phyloP scores from a whole-genome alignment of 2,329 filamentous ascomycete genomes.

The Fusarium duplospermum region DNA sequence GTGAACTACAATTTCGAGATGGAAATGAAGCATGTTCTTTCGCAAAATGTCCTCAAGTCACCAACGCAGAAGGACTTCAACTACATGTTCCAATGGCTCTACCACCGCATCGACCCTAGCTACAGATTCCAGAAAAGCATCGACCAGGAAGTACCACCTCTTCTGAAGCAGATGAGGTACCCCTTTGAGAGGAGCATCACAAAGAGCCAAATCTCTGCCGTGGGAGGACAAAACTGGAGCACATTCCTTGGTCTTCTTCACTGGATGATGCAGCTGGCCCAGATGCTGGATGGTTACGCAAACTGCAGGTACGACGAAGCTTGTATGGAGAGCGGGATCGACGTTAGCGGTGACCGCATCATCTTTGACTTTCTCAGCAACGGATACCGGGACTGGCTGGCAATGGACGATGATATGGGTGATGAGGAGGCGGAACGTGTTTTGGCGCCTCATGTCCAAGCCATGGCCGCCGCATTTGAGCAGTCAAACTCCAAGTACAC shows the following conservation, averaged over 20 bases:
- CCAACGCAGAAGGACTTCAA: conserved; percentile 99
- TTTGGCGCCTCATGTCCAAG: conserved; percentile 84
- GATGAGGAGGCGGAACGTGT: conserved; percentile 86
- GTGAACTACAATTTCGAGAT: conserved; percentile 95
- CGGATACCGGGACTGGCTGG: conserved; percentile 93
- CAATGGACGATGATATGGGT: conserved; percentile 87
- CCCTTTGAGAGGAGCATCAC: conserved; percentile 96
- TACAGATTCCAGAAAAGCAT: conserved; percentile 95
- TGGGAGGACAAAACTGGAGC: conserved; percentile 96
- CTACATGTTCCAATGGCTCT: conserved; percentile 97
- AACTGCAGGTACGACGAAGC: conserved; percentile 87
- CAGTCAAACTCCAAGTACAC: conserved; percentile 85
- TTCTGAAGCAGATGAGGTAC: conserved; percentile 93
- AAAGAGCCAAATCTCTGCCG: conserved; percentile 93
- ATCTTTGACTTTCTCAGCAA: conserved; percentile 92
- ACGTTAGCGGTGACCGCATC: conserved; percentile 89
- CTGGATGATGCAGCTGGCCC: conserved; percentile 98
- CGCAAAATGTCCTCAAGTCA: conserved; percentile 89
- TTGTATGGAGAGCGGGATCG: conserved; percentile 86
- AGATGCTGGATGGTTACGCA: conserved; percentile 90
- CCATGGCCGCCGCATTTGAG: conserved; percentile 91
- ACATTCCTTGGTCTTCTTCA: conserved; percentile 93
- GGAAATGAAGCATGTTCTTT: conserved; percentile 96
- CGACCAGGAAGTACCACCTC: conserved; percentile 91
- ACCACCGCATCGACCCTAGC: conserved; percentile 92